Percentiles rank a stretch among this genome's conserved stretches.
These are phyloP conservation scores for Wickerhamia fluorescens DNA, from an alignment of 805 yeast species.

Conservation along the genomic window DNA sequence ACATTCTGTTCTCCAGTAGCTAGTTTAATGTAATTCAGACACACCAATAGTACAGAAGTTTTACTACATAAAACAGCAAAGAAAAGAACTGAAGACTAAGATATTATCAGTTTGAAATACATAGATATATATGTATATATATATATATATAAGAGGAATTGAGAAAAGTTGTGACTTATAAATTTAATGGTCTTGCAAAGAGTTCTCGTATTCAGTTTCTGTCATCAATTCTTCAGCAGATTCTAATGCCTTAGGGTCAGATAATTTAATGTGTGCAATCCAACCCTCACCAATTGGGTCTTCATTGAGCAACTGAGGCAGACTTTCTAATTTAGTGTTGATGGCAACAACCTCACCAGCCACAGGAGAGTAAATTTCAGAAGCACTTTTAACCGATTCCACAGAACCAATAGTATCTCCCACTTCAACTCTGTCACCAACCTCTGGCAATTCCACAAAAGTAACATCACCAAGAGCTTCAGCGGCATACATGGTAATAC, in stretches of 20 bases:
- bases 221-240: conserved; percentile 41
- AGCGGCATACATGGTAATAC: conserved; percentile 91
- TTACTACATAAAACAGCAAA: too few relatives aligned
- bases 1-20: too few relatives aligned
- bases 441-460: conserved; percentile 81
- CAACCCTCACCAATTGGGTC: conserved; percentile 95
- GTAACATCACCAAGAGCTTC: conserved; percentile 97
- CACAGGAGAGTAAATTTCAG: conserved; percentile 87
- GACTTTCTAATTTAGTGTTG: conserved; percentile 57
- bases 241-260: conserved; percentile 29
- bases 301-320: conserved; percentile 72
- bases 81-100: too few relatives aligned
- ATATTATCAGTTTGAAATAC: too few relatives aligned
- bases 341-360: conserved; percentile 67
- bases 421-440: conserved; percentile 49
- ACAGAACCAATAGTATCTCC: conserved; percentile 91
- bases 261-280: conserved; percentile 72
- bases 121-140: too few relatives aligned
- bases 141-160: too few relatives aligned
- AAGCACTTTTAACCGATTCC: conserved; percentile 90
- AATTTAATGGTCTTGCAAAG: conserved; percentile 41
- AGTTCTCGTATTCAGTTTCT: conserved; percentile 49
- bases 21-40: too few relatives aligned
- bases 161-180: too few relatives aligned
- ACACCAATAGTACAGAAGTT: too few relatives aligned